These are phyloP conservation scores for Ceratobasidium sp. DNA, from an alignment of 1,284 basidiomycete species.

Conservation along the genomic window DNA sequence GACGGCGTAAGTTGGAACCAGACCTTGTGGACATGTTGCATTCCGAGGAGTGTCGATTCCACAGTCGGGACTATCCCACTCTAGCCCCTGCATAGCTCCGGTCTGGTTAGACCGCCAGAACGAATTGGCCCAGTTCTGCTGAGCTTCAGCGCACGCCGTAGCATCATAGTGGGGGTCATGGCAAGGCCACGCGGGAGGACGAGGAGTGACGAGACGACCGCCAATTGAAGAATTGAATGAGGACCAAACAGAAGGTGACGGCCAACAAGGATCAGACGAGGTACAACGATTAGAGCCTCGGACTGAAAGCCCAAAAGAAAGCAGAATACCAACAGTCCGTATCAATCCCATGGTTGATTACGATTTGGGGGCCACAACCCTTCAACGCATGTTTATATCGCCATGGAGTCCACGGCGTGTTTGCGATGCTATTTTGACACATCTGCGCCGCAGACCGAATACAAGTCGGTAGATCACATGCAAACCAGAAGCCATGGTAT, in stretches of 20 bases:
- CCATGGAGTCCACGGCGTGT: not conserved
- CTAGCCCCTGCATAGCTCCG: constrained; percentile 1
- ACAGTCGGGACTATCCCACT: constrained; percentile 30
- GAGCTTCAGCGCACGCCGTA: not conserved
- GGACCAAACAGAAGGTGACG: constrained; percentile 7
- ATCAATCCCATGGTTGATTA: not conserved
- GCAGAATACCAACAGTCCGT: not conserved
- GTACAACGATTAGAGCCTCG: not conserved
- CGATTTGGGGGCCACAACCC: not conserved
- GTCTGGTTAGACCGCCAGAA: constrained; percentile 16
- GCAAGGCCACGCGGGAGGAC: constrained; percentile 36
- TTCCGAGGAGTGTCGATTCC: constrained; percentile 19
- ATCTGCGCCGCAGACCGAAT: constrained; percentile 5
- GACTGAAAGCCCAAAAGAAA: not conserved
- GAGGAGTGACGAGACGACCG: constrained; percentile 35
- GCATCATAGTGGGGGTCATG: constrained; percentile 32
- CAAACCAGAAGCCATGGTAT: not conserved
- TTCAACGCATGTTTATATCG: not conserved
- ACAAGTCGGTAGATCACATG: not conserved
- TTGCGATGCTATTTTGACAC: not conserved
- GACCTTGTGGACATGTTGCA: constrained; percentile 21
- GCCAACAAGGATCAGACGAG: constrained; percentile 5
- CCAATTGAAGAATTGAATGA: constrained; percentile 21
- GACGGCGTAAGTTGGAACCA: constrained; percentile 29
- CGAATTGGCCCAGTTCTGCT: constrained; percentile 1